Evolutionary conservation across 2,329 filamentous ascomycete genomes (phyloP).

Genomic region (Immersiporthe knoxdaviesiana): DNA sequence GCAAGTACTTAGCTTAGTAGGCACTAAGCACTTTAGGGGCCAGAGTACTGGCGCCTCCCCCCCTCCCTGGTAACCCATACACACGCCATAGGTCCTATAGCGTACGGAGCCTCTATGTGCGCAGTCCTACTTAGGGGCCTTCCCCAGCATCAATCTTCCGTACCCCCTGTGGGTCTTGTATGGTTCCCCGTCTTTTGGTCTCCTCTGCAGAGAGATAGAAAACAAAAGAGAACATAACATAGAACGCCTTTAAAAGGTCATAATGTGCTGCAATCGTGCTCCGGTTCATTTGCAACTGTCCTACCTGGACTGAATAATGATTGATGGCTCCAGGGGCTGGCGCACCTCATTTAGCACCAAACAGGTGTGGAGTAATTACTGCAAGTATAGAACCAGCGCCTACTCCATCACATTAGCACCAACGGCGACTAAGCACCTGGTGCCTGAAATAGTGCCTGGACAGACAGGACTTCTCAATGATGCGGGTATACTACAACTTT

Average conservation of each 20-base stretch:
- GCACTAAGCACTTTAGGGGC: not conserved
- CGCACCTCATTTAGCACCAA: not conserved
- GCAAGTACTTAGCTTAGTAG: no score
- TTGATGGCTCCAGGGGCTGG: slow-evolving; percentile 3
- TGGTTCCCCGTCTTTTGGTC: not conserved
- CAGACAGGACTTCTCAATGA: no score
- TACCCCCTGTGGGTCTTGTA: not conserved
- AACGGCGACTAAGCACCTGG: not conserved
- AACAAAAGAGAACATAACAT: no score
- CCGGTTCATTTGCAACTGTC: not conserved
- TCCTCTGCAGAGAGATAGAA: no score
- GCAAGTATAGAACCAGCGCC: no score
- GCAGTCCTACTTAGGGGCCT: no score
- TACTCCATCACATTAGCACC: not conserved
- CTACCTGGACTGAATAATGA: not conserved
- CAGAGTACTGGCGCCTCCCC: not conserved
- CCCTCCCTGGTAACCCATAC: not conserved
- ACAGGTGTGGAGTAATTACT: not conserved
- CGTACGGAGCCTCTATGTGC: not conserved
- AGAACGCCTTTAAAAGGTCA: not conserved
- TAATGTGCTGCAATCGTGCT: not conserved
- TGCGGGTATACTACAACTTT: not conserved
- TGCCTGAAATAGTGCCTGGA: no score
- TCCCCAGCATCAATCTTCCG: not conserved
- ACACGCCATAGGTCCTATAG: not conserved